Base-by-base conservation (phyloP, 345 rosid species). In the Dipteronia sinensis region DNA sequence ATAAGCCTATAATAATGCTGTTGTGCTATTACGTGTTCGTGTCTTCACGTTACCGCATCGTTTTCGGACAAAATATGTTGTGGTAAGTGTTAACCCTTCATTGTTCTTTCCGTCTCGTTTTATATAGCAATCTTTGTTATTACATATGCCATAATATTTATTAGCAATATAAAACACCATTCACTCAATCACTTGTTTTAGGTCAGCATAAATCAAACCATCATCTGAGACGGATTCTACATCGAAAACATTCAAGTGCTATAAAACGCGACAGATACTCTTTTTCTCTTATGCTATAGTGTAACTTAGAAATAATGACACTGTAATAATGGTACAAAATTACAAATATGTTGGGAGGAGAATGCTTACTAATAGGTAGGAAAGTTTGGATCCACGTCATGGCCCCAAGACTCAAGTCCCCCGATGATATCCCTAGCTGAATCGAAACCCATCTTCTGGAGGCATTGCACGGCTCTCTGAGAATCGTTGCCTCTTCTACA, bases 401-500 rank as follows among this genome's bases (percentile, higher is more conserved):
- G 82, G 27, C 91, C 86, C 98, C 99, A 96, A 19, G 89, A 87
- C 82, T 92, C 93, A 15, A 94, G 68, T 10, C 99, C 99, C 47
- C 99, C 99, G 11, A 88, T 69, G 61, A 96, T 89, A 78, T 94
- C 98, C 79, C 77, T 92, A 15, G 95, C 98, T 10, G 88, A 82
- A 71, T 65, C 16, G 53, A 91, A 87, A 66, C 99, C 99, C 47
- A 74, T 71, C 16, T 84, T 86, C 49, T 85, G 93, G 67, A 93
- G 89, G 70, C 78, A 76, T 51, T 93, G 82, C 63, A 95, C 98
- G 16, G 98, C 99, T 76, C 93, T 91, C 84, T 95, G 99, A 46
- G 98, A 95, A 82, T 94, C 95, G 12, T 95, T 95, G 71, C 99
- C 98, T 31, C 98, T 92, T 83, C 98, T 90, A 69, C 99, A 95